Evolutionary conservation across 2,329 filamentous ascomycete species (phyloP), one percentile per base, ranked within the genome.

Genomic region (Aspergillus neoniger): DNA sequence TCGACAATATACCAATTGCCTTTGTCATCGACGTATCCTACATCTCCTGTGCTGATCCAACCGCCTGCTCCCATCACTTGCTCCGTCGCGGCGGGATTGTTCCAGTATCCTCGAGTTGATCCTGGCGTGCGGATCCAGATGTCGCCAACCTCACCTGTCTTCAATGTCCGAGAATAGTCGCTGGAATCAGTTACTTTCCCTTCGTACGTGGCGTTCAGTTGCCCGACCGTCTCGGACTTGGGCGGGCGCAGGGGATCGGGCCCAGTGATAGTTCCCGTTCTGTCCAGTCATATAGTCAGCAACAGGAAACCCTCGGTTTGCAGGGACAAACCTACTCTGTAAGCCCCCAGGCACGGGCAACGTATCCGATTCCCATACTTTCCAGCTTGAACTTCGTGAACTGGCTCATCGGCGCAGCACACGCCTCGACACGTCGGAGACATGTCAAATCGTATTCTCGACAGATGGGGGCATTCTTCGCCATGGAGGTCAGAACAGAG

Each of bases 121-220:
- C 44, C 44, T 7, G 44, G 44, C 14, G 44, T 49, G 44, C 44
- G 44, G 44, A 49, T 49, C 44, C 44, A 49, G 44, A 49, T 49
- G 21, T 49, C 44, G 10, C 44, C 44, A 4, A 49, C 44, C 19
- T 49, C 44, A 3, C 23, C 23, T 10, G 44, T 49, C 44, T 15
- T 49, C 7, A 49, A 28, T 5, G 15, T 30, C 21, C 8, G 44
- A 3, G 23, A 49, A 6, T 7, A 23, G 8, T 49, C 23, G 15
- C 44, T 49, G 6, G 44, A 49, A 17, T 49, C 44, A 15, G 44
- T 49, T 23, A 49, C 44, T 28, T 49, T 49, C 6, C 44, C 44
- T 49, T 49, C 44, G 23, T 49, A 49, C 3, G 44, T 49, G 15
- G 44, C 44, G 23, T 49, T 49, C 23, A 49, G 8, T 15, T 49